Base-by-base conservation (phyloP, 129 eudicot species). In the Centella asiatica region DNA sequence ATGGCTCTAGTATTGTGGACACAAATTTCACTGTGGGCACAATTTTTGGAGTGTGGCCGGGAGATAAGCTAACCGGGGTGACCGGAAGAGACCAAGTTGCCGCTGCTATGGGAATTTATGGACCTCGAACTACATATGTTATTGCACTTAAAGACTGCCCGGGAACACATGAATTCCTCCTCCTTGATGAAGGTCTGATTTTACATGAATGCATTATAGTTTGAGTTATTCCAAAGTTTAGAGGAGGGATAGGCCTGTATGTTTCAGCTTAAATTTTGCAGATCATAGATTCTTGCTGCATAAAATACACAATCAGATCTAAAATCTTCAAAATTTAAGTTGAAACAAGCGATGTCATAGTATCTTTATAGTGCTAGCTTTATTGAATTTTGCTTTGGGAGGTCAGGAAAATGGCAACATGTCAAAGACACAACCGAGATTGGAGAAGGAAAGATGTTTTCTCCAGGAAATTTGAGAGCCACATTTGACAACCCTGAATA, bases 31-130 rank as follows among this genome's bases (percentile, higher is more conserved):
- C 96, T 2, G 99, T 93, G 26, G 99, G 99, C 13, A 93, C 99
- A 69, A 93, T 87, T 40, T 93, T 93, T 64, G 99, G 99, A 20
- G 99, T 93, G 32, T 93, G 99, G 96, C 96, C 96, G 0, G 96
- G 99, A 33, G 99, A 87, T 73, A 93, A 93, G 82, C 72, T 93
- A 36, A 87, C 96, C 28, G 96, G 95, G 4, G 85, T 93, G 18
- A 87, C 95, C 25, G 99, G 99, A 46, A 68, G 72, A 74, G 87
- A 87, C 52, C 96, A 93, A 76, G 99, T 84, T 54, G 96, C 99
- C 55, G 95, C 99, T 75, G 99, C 99, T 67, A 93, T 93, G 99
- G 99, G 99, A 36, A 93, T 93, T 46, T 93, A 82, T 37, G 99
- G 99, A 49, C 99, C 99, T 27, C 72, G 96, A 57, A 93, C 99